Base-by-base conservation (phyloP, 2,329 filamentous ascomycete species). In the Botrytis elliptica region DNA sequence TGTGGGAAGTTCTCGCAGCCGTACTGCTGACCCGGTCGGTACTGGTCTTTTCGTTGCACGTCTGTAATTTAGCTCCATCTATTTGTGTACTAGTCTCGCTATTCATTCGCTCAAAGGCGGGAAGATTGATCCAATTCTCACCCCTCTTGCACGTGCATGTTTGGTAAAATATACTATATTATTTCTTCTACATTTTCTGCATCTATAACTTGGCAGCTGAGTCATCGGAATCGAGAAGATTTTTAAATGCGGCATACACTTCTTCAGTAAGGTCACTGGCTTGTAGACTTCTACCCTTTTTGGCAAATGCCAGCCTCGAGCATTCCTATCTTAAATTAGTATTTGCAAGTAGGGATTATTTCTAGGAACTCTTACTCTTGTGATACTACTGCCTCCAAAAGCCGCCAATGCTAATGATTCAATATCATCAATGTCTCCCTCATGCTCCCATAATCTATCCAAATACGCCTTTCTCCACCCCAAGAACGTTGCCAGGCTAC, bases 181-280 rank as follows among this genome's bases (percentile, higher is more conserved):
- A 55, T n/a, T 55, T 55, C 49, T 55, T 55, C 16, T 55, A n/a
- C n/a, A n/a, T 55, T n/a, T 52, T n/a, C 25, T 67, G 62, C 57
- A 44, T 71, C 65, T 78, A 80, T 36, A 80, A 59, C 68, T 78
- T 81, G 16, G 79, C 74, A 60, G 62, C 71, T n/a, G 77, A 67
- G 42, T 76, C 93, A 0, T 94, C 95, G 80, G 98, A 92, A 25
- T 72, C 71, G 80, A 98, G 92, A 29, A 97, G 82, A 74, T 90
- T 90, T 79, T 92, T 82, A 82, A 98, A 98, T 0, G 94, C 92
- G 49, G 85, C 85, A 79, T 97, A 92, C 16, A 99, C 92, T 83
- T 97, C 92, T 29, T 96, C 94, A 0, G 95, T 98, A 81, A 99
- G 84, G 83, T 98, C 96, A 77, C 93, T 94, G 0, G 96, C 96